Percentiles rank a stretch among this genome's conserved stretches.
Evolutionary conservation across 306 rosid genomes (phyloP).

Genomic region (Cucumis cinereus): DNA sequence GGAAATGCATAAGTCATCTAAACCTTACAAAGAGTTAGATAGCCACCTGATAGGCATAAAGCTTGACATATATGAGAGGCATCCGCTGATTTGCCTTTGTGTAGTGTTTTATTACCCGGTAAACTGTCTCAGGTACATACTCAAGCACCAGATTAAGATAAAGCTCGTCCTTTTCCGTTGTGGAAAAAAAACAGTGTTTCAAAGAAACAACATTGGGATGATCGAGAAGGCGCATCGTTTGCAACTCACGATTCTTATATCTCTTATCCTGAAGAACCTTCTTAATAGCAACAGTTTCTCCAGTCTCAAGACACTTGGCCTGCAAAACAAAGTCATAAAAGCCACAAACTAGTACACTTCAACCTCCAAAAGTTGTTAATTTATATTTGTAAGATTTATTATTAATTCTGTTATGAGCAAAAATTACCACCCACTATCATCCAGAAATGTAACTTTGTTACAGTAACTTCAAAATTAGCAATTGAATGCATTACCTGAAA

Average conservation of each 20-base stretch:
- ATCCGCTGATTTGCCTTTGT: conserved; percentile 58
- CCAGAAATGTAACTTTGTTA: background rate
- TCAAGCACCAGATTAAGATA: conserved; percentile 69
- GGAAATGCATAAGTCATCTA: background rate
- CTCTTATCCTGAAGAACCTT: conserved; percentile 63
- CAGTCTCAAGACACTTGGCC: conserved; percentile 63
- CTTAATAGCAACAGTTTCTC: conserved; percentile 56
- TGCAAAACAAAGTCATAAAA: conserved; percentile 13
- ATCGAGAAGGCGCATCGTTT: conserved; percentile 70
- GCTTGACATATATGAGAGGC: conserved; percentile 65
- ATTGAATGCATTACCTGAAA: conserved; percentile 34
- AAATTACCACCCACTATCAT: background rate
- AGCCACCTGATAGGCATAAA: conserved; percentile 67
- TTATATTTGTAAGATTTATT: background rate
- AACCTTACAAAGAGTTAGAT: background rate
- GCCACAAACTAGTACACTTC: background rate
- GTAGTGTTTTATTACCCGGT: conserved; percentile 53
- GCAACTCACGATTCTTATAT: conserved; percentile 61
- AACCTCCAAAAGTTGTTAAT: background rate
- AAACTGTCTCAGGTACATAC: conserved; percentile 57
- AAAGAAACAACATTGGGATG: conserved; percentile 63
- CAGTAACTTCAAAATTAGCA: conserved; percentile 2
- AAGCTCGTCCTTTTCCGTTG: conserved; percentile 58
- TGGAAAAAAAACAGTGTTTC: conserved; percentile 61
- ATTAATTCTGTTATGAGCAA: no score